These are phyloP conservation scores for Penicillium canescens DNA, from an alignment of 495 filamentous ascomycete species.

Conservation along the genomic window DNA sequence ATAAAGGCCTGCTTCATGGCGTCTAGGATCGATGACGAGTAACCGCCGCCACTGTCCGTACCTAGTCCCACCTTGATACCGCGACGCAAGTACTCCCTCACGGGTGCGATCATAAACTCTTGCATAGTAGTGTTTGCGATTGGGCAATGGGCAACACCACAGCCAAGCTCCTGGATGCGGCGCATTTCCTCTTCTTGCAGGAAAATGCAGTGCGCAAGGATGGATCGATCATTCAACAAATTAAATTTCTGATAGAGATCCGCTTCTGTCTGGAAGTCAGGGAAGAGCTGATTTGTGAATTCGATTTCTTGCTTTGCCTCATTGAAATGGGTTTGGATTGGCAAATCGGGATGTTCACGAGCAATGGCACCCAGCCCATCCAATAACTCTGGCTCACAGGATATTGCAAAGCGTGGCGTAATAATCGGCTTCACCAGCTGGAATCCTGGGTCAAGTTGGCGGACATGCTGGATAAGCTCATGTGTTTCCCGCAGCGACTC, in stretches of 20 bases:
- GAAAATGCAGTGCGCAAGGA: slow-evolving; percentile 66
- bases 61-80: slow-evolving; percentile 67
- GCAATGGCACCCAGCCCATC: slow-evolving; percentile 53
- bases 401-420: slow-evolving; percentile 65
- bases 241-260: slow-evolving; percentile 56
- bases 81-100: slow-evolving; percentile 54
- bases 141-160: slow-evolving; percentile 65
- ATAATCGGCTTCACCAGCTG: slow-evolving; percentile 55
- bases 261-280: slow-evolving; percentile 50
- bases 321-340: slow-evolving; percentile 67
- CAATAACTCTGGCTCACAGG: slow-evolving; percentile 54
- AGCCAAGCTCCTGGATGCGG: slow-evolving; percentile 44
- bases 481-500: slow-evolving; percentile 54
- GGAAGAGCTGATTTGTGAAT: slow-evolving; percentile 53
- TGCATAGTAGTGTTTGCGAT: slow-evolving; percentile 63
- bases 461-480: slow-evolving; percentile 50
- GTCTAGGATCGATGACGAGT: slow-evolving; percentile 58
- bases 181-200: slow-evolving; percentile 55
- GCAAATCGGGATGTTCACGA: slow-evolving; percentile 47
- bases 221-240: slow-evolving; percentile 53
- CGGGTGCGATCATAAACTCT: slow-evolving; percentile 60
- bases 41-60: slow-evolving; percentile 68
- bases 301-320: slow-evolving; percentile 57
- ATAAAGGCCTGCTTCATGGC: slow-evolving; percentile 61
- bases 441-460: slow-evolving; percentile 17